Evolutionary conservation across 345 rosid species (phyloP), one percentile per base, ranked within the genome.

Genomic region (Citrus medica): DNA sequence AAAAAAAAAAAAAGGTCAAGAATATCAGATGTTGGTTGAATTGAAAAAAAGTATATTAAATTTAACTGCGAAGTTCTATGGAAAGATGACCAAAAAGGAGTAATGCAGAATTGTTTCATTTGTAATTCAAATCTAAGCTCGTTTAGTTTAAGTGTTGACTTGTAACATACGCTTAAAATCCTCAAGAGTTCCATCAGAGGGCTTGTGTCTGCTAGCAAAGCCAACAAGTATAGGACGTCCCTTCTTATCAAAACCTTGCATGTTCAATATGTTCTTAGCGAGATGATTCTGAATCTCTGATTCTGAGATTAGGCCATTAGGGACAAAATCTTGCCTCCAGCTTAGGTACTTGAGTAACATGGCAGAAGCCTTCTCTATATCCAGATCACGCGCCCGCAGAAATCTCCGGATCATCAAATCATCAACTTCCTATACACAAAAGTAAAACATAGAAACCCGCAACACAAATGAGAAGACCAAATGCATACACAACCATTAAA

Each of bases 381-480:
- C 99, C 0, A 88, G 82, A 75, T 95, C 96, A 24, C 98, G 92
- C 74, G 99, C 99, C 30, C 95, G 81, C 70, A 95, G 82, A 83
- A 95, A 95, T 84, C 99, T 84, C 79, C 97, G 74, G 72, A 95
- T 78, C 94, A 85, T 89, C 35, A 86, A 84, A 82, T 95, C 98
- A 84, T 93, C 97, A 64, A 76, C 90, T 64, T 92, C 92, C 99
- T 94, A 76, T 56, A 71, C 83, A 71, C 21, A 46, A 48, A 4
- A 77, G 55, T 2, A n/a, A 27, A 28, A 42, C 27, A 24, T 21
- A 30, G n/a, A 75, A 55, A 66, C 17, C 24, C 32, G 17, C 30
- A 8, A 19, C 56, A 27, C 30, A 25, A 28, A 27, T 32, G 56
- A 35, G 63, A 19, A 32, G 25, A 42, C 25, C 22, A 27, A 33